A percentile compares a stretch with the other conserved stretches of the same genome.
Conservation (phyloP, 148 eudicot genomes). For the Cornus florida region DNA sequence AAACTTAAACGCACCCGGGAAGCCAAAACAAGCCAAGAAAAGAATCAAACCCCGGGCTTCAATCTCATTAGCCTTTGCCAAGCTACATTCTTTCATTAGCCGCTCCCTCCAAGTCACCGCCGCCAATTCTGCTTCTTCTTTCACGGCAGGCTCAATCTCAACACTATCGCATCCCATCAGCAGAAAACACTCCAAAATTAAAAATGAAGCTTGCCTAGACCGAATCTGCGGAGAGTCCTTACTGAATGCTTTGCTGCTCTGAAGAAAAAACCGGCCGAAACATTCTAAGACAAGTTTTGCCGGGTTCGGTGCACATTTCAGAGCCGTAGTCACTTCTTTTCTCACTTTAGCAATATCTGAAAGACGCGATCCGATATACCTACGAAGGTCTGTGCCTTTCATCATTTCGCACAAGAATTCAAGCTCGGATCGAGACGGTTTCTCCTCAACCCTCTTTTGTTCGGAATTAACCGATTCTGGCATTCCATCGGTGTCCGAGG, state of each 20-base stretch:
- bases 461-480: slow-evolving; percentile 1
- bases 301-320: slow-evolving; percentile 35
- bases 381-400: slow-evolving; percentile 29
- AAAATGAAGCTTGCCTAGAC: slow-evolving; percentile 39
- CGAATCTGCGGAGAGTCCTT: slow-evolving; percentile 27
- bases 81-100: slow-evolving; percentile 44
- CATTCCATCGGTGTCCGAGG: not conserved
- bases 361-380: slow-evolving; percentile 24
- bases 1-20: slow-evolving; percentile 29
- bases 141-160: slow-evolving; percentile 24
- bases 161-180: slow-evolving; percentile 27
- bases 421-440: slow-evolving; percentile 11
- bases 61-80: slow-evolving; percentile 23
- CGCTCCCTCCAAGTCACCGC: slow-evolving; percentile 50
- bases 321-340: slow-evolving; percentile 35
- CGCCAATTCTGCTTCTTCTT: slow-evolving; percentile 30
- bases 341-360: slow-evolving; percentile 19
- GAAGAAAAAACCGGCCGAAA: slow-evolving; percentile 43
- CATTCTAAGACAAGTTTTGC: slow-evolving; percentile 40
- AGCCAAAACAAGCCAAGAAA: slow-evolving; percentile 44
- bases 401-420: slow-evolving; percentile 26
- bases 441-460: not conserved
- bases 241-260: slow-evolving; percentile 38
- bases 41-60: slow-evolving; percentile 51
- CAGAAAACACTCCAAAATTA: slow-evolving; percentile 45